Conservation (phyloP, 1,284 basidiomycete genomes). For the Ceraceosorus bombacis region DNA sequence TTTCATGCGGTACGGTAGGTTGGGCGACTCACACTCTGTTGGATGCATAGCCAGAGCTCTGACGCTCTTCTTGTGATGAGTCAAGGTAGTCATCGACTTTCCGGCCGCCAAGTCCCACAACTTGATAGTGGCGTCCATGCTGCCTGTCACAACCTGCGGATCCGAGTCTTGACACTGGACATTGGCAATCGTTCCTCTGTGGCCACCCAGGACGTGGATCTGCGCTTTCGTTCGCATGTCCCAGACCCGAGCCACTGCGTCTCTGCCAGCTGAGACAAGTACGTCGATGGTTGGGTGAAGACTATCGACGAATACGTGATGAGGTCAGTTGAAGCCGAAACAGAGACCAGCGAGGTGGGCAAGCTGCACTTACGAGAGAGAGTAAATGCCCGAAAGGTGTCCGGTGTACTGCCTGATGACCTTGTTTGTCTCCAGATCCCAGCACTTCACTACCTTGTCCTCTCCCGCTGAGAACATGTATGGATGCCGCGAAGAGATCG, state of each 20-base stretch:
- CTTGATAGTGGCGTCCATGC: constrained; percentile 94
- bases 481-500: constrained; percentile 83
- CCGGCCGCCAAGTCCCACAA: constrained; percentile 98
- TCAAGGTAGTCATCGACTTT: constrained; percentile 87
- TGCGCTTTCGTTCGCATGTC: constrained; percentile 97
- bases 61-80: constrained; percentile 95
- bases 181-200: constrained; percentile 86
- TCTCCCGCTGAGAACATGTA: constrained; percentile 96
- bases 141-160: constrained; percentile 93
- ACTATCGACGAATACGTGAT: constrained; percentile 36
- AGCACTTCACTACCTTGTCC: constrained; percentile 99
- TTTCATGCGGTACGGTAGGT: not conserved
- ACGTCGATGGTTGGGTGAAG: constrained; percentile 93
- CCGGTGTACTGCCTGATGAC: constrained; percentile 98
- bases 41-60: constrained; percentile 88
- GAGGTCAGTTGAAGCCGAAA: no score
- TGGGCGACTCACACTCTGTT: constrained; percentile 59
- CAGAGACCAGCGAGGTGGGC: no score
- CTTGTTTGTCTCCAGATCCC: constrained; percentile 98
- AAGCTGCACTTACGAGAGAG: constrained; percentile 10
- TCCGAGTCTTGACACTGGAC: constrained; percentile 93
- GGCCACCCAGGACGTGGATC: constrained; percentile 84
- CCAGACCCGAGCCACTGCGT: constrained; percentile 93
- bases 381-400: constrained; percentile 89
- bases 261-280: constrained; percentile 86